Evolutionary conservation across 306 rosid species (phyloP), one percentile per base, ranked within the genome.

Genomic region (Styphnolobium japonicum): DNA sequence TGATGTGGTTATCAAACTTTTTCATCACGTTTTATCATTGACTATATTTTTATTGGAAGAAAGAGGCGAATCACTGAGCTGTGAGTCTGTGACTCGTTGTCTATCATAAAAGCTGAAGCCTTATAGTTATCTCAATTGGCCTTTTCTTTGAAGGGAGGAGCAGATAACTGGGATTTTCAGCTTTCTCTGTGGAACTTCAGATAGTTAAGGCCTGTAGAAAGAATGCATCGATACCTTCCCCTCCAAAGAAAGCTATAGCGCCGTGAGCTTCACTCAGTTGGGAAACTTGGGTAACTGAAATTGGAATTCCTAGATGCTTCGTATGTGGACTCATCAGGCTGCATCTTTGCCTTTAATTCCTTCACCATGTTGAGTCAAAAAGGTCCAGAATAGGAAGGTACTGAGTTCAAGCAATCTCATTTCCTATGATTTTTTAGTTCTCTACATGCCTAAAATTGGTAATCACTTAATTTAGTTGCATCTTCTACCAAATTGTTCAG

Each of bases 191-290:
- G 82, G 82, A 78, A 75, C 73, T 67, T 78, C 82, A 73, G 67
- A 79, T 62, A 62, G 78, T 71, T 62, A 52, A 82, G 81, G 79
- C 75, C 57, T 42, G 58, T 66, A 34, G 74, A 75, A 72, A 65
- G 82, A 86, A 65, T 86, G 85, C 65, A 84, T 79, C 70, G 92
- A 94, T 92, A 77, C 91, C 90, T 92, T 92, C 70, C 61, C 97
- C 92, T 85, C 87, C 84, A 61, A 83, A 87, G 84, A 85, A 88
- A 60, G 88, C 72, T 75, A 73, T 66, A 69, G 72, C 73, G 9
- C 48, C 89, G 65, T 89, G 82, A 80, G 81, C 57, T 78, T 81
- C 83, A 82, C 87, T 80, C 83, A 75, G 29, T 22, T 76, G 63
- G 67, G 83, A 78, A 87, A 63, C 88, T 85, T 83, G 83, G 55